Conservation (phyloP, 768 basidiomycete species). For the Mycena polygramma region DNA sequence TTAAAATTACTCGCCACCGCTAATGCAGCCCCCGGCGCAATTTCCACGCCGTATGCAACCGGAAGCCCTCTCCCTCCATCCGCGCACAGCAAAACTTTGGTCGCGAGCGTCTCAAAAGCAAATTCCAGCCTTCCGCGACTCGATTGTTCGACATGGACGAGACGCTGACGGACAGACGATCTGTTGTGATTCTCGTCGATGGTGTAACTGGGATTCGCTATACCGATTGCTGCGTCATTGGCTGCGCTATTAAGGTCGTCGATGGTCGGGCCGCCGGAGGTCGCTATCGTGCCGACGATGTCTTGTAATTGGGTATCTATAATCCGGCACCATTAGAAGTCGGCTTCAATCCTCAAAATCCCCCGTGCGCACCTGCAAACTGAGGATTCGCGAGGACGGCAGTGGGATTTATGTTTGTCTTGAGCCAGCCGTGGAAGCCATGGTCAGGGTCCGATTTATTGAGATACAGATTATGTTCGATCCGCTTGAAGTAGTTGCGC, state of each 20-base stretch:
- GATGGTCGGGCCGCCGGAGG: constrained; percentile 24
- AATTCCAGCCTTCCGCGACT: constrained; percentile 37
- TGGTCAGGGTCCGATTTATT: constrained; percentile 41
- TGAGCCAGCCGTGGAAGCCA: constrained; percentile 48
- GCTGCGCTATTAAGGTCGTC: constrained; percentile 40
- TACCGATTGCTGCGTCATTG: constrained; percentile 41
- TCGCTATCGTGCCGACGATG: constrained; percentile 32
- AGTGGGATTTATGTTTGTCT: constrained; percentile 42
- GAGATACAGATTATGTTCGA: constrained; percentile 44
- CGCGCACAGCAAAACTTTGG: constrained; percentile 42
- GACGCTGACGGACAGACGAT: constrained; percentile 45
- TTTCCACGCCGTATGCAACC: constrained; percentile 41
- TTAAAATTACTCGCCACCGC: constrained; percentile 46
- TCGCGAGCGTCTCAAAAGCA: constrained; percentile 44
- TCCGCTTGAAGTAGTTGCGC: constrained; percentile 46
- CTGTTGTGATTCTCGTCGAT: constrained; percentile 43
- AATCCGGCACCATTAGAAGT: not conserved
- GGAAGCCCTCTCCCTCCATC: constrained; percentile 12
- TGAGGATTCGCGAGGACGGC: constrained; percentile 39
- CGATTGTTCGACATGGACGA: constrained; percentile 37
- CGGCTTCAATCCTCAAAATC: not conserved
- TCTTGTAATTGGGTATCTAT: constrained; percentile 42
- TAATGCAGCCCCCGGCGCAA: constrained; percentile 41
- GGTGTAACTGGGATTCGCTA: constrained; percentile 40
- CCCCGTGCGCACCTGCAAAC: constrained; percentile 38